Conservation (phyloP, 2,329 filamentous ascomycete genomes). For the Anisogramma anomala region DNA sequence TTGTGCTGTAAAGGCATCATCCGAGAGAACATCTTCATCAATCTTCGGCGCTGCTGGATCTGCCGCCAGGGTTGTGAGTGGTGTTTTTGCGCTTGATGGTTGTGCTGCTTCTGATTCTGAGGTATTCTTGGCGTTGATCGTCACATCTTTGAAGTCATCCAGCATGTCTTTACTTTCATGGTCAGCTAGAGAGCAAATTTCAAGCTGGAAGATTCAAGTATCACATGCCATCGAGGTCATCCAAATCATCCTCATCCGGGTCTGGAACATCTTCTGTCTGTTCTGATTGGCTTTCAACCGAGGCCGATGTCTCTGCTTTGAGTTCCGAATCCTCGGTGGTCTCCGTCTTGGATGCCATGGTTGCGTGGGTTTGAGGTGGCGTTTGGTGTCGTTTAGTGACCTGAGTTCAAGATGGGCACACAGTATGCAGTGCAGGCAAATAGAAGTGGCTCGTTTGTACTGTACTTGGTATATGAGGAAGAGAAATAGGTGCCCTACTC, state of each 20-base stretch:
- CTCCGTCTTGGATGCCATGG: conserved; percentile 16
- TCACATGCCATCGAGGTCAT: conserved; percentile 73
- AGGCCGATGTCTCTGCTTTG: conserved; percentile 18
- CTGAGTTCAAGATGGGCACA: not conserved
- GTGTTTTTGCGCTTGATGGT: conserved; percentile 16
- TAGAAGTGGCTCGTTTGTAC: too few relatives aligned
- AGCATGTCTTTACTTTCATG: conserved; percentile 59
- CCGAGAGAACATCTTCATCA: conserved; percentile 38
- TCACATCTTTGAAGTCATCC: conserved; percentile 70
- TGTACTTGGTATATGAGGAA: too few relatives aligned
- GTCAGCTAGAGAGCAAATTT: conserved; percentile 9
- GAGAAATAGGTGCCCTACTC: too few relatives aligned
- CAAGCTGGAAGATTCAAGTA: not conserved
- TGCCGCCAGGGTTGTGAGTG: conserved; percentile 14
- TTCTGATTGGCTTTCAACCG: conserved; percentile 19
- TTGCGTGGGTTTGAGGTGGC: not conserved
- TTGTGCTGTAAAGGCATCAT: conserved; percentile 72
- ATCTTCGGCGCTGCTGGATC: conserved; percentile 19
- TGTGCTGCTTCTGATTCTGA: conserved; percentile 17
- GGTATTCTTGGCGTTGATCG: conserved; percentile 38
- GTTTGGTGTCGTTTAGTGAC: not conserved
- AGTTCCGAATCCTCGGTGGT: conserved; percentile 12
- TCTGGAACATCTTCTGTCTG: conserved; percentile 56
- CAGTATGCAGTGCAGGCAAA: too few relatives aligned
- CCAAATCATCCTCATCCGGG: conserved; percentile 82